These are phyloP conservation scores for Claviceps cyperi DNA, from an alignment of 2,329 filamentous ascomycete species.

Conservation along the genomic window DNA sequence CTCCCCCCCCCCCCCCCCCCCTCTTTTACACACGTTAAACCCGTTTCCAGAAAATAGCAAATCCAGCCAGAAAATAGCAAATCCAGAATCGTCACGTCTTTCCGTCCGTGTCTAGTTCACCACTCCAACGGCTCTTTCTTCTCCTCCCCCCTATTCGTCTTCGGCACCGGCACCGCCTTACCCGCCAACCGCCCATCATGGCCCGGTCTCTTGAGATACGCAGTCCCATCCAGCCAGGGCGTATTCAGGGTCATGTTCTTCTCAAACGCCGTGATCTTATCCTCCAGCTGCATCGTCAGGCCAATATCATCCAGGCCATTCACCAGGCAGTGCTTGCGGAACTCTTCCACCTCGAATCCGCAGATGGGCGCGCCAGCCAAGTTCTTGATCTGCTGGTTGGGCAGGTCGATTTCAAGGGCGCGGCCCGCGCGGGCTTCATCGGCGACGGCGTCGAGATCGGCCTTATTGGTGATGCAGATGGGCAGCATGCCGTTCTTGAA, in stretches of 20 bases:
- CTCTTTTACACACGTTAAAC: no score
- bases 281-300: slow-evolving; percentile 80
- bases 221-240: slow-evolving; percentile 82
- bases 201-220: slow-evolving; percentile 49
- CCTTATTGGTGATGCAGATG: slow-evolving; percentile 55
- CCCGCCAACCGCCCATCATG: slow-evolving; percentile 39
- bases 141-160: slow-evolving; percentile 75
- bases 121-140: slow-evolving; percentile 81
- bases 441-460: slow-evolving; percentile 53
- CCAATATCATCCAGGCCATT: slow-evolving; percentile 95
- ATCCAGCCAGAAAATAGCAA: no score
- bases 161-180: slow-evolving; percentile 58
- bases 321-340: slow-evolving; percentile 84
- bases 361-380: slow-evolving; percentile 59
- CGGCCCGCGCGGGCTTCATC: slow-evolving; percentile 63
- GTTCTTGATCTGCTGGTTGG: slow-evolving; percentile 69
- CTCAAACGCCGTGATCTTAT: slow-evolving; percentile 79
- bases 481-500: slow-evolving; percentile 99
- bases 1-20: no score
- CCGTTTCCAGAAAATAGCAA: no score
- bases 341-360: slow-evolving; percentile 77
- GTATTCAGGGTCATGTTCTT: slow-evolving; percentile 59
- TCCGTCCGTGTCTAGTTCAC: slow-evolving; percentile 30
- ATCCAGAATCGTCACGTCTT: background rate
- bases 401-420: slow-evolving; percentile 81